These are phyloP conservation scores for Paraphaeosphaeria sporulosa DNA, from an alignment of 2,329 filamentous ascomycete genomes.

Conservation along the genomic window DNA sequence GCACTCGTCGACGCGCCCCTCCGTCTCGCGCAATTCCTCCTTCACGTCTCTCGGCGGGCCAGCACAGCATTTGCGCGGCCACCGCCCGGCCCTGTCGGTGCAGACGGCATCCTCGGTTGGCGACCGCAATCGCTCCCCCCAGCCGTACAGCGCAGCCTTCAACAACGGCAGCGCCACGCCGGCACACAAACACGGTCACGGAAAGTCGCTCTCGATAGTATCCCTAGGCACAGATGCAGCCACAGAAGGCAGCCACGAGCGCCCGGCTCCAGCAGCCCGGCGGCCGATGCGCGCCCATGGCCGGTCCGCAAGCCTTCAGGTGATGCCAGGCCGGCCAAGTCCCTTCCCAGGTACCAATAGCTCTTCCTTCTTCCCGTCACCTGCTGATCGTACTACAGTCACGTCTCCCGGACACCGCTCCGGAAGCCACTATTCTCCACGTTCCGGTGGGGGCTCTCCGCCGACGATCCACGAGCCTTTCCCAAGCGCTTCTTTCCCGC, in stretches of 20 bases:
- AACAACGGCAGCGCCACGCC: conserved; percentile 33
- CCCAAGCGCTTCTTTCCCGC: conserved; percentile 41
- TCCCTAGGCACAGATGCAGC: conserved; percentile 55
- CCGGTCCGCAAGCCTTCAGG: conserved; percentile 83
- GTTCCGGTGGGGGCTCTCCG: conserved; percentile 51
- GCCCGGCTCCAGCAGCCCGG: conserved; percentile 33
- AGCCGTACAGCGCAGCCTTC: conserved; percentile 28
- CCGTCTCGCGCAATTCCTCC: conserved; percentile 47
- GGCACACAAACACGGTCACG: conserved; percentile 51
- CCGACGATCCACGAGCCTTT: conserved; percentile 34
- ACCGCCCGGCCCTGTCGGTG: conserved; percentile 73
- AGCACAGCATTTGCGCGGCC: conserved; percentile 58
- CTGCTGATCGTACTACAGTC: conserved; percentile 34
- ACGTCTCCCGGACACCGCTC: conserved; percentile 41
- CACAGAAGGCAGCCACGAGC: conserved; percentile 39
- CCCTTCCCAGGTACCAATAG: conserved; percentile 40
- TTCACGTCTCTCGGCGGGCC: conserved; percentile 39
- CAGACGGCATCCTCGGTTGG: conserved; percentile 48
- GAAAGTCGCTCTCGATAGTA: conserved; percentile 58
- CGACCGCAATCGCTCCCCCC: conserved; percentile 34
- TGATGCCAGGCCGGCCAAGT: conserved; percentile 59
- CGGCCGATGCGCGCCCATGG: conserved; percentile 71
- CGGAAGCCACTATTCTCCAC: conserved; percentile 52
- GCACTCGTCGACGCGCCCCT: conserved; percentile 45
- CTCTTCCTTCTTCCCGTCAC: conserved; percentile 1